Evolutionary conservation across 2,329 filamentous ascomycete genomes (phyloP).

Genomic region (Stachybotrys chlorohalonatus): DNA sequence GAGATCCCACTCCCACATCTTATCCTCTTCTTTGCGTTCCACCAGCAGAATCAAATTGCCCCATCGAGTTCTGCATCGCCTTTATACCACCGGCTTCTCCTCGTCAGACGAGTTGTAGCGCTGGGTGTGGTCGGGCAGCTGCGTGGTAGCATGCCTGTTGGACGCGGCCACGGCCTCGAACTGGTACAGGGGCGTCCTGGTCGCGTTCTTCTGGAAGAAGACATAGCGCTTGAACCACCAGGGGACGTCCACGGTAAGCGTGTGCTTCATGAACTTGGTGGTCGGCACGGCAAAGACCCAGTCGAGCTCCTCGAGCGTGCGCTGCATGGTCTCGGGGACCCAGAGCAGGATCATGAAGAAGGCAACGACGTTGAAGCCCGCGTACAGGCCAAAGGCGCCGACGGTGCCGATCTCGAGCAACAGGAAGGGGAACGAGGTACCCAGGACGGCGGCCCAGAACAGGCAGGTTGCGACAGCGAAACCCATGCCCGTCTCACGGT

Average conservation of each 20-base stretch:
- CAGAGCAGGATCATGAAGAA: conserved; percentile 44
- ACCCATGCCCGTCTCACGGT: conserved; percentile 55
- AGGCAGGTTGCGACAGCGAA: conserved; percentile 53
- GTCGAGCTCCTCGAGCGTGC: conserved; percentile 40
- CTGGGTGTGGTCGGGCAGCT: not conserved
- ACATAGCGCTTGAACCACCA: conserved; percentile 23
- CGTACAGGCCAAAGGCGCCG: conserved; percentile 40
- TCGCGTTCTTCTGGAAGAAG: conserved; percentile 19
- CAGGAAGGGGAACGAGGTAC: conserved; percentile 42
- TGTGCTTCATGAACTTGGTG: conserved; percentile 30
- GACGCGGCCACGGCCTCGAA: conserved; percentile 18
- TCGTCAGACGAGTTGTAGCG: conserved; percentile 1
- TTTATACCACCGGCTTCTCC: conserved; percentile 2
- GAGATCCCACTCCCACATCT: not conserved
- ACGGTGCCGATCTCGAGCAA: conserved; percentile 22
- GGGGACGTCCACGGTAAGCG: conserved; percentile 20
- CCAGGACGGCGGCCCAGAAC: conserved; percentile 42
- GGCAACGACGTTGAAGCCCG: conserved; percentile 44
- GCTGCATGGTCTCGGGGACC: conserved; percentile 45
- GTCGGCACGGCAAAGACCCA: conserved; percentile 39
- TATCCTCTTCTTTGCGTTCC: too few species aligned
- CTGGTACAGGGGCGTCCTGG: conserved; percentile 25
- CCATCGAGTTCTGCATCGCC: not conserved
- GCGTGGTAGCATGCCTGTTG: not conserved
- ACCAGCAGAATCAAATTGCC: not conserved